These are phyloP conservation scores for Colletotrichum melonis DNA, from an alignment of 2,329 filamentous ascomycete genomes.

Conservation along the genomic window DNA sequence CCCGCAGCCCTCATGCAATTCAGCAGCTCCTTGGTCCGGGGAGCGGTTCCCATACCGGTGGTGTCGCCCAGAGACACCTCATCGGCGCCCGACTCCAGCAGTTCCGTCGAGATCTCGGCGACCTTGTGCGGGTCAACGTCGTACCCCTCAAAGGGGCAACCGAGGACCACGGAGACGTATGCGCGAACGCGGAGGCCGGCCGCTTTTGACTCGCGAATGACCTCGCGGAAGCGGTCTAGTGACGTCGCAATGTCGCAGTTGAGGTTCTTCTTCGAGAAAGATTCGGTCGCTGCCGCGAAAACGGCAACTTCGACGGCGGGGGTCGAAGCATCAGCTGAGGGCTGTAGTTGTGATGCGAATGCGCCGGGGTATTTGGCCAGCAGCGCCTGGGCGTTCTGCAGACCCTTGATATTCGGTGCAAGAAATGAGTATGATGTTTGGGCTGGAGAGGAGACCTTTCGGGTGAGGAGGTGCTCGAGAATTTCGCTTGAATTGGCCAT, in stretches of 20 bases:
- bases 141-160: constrained; percentile 80
- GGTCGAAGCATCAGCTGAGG: constrained; percentile 51
- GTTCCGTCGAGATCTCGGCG: constrained; percentile 72
- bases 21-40: constrained; percentile 73
- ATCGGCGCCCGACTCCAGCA: constrained; percentile 89
- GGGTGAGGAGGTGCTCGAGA: constrained; percentile 73
- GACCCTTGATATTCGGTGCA: constrained; percentile 79
- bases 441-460: constrained; percentile 62
- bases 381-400: constrained; percentile 70
- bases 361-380: constrained; percentile 60
- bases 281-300: constrained; percentile 85
- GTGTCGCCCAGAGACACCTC: constrained; percentile 93
- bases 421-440: constrained; percentile 84
- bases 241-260: constrained; percentile 84
- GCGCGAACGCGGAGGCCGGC: constrained; percentile 77
- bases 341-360: constrained; percentile 63
- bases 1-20: constrained; percentile 74
- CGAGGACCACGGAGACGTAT: constrained; percentile 84
- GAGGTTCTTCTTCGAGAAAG: constrained; percentile 83
- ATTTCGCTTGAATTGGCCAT: constrained; percentile 85
- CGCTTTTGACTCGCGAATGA: constrained; percentile 76
- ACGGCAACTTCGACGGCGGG: constrained; percentile 78
- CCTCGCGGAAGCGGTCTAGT: constrained; percentile 74
- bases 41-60: constrained; percentile 89
- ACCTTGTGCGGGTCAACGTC: constrained; percentile 73